Evolutionary conservation across 2,329 filamentous ascomycete species (phyloP), one percentile per base, ranked within the genome.

Genomic region (Sordariomycetes sp.): DNA sequence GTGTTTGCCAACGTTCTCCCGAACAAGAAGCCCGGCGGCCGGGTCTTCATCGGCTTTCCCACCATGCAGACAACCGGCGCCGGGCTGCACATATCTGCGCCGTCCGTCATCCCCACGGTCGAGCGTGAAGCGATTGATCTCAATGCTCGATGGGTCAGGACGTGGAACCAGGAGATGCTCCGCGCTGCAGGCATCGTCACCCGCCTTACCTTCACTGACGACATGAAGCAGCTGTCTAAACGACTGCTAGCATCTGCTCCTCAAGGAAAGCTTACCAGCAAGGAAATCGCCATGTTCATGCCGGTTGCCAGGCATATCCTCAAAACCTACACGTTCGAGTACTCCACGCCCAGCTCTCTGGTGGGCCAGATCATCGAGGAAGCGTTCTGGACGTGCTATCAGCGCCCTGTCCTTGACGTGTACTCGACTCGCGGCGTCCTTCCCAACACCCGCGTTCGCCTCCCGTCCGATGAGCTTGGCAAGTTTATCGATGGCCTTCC

Each of bases 101-200:
- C 91, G 1, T 96, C 92, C 0, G 85, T 99, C 15, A 99, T 99
- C 58, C 94, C 94, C 0, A 99, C 94, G 0, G 95, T 99, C 2
- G 94, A 99, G 70, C 84, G 94, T 66, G 94, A 99, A 68, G 94
- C 90, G 57, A 96, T 99, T 59, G 94, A 99, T 69, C 77, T 99
- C 61, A 97, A 99, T 68, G 95, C 94, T 17, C 84, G 91, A 58
- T 96, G 90, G 77, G 92, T 99, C 17, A 86, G 90, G 61, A 90
- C 85, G 17, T 99, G 94, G 95, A 99, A 99, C 65, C 78, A 89
- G 24, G 94, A 97, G 67, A 89, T 99, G 77, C 76, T 99, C 45
- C 83, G 92, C 51, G 88, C 91, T 34, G 89, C 92, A 20, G 94
- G 94, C 48, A 90, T 99, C 62, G 85, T 95, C 62, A 88, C 90